Evolutionary conservation across 176 grass and related monocot genomes (phyloP), one percentile per base, ranked within the genome.

Genomic region (Poa pratensis): DNA sequence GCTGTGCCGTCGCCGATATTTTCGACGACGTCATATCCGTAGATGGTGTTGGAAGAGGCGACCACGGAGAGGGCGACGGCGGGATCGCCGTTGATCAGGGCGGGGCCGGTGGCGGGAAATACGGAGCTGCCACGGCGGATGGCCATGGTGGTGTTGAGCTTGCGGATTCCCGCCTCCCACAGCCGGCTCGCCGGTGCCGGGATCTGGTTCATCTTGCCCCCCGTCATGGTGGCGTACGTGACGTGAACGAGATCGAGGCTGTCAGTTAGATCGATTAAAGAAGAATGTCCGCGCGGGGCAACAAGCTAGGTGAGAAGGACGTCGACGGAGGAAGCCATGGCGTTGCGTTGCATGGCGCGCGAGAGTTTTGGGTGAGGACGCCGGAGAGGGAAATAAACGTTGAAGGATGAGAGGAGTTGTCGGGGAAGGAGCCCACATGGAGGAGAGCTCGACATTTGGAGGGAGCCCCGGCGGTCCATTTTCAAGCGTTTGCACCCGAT

Each of bases 141-240:
- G 14, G 82, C 84, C 82, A 87, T 91, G 23, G 82, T 88, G 42
- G 66, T 64, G 85, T 88, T 87, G 20, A 87, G 90, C 82, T 91
- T 91, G 32, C 86, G 90, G 82, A 88, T 85, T 71, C 82, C 77
- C 14, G 90, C 86, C 72, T 91, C 90, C 90, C 90, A 91, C 55
- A 87, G 82, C 69, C 86, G 81, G 82, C 84, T 73, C 32, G 88
- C 84, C 20, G 88, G 88, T 58, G 88, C 72, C 0, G 86, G 81
- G 77, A 87, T 78, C 57, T 63, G 90, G 90, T 64, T 88, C 54
- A 82, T 82, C 77, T 85, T 91, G 10, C 34, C 46, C 66, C 79
- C 71, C 78, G 78, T 27, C 71, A 66, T 46, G 69, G 69, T 48
- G 69, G 40, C 61, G 80, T 79, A 39, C 37, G 37, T 46, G 77